Percentiles rank a stretch among this genome's conserved stretches.
Conservation (phyloP, 495 filamentous ascomycete species). For the Penicillium salamii region DNA sequence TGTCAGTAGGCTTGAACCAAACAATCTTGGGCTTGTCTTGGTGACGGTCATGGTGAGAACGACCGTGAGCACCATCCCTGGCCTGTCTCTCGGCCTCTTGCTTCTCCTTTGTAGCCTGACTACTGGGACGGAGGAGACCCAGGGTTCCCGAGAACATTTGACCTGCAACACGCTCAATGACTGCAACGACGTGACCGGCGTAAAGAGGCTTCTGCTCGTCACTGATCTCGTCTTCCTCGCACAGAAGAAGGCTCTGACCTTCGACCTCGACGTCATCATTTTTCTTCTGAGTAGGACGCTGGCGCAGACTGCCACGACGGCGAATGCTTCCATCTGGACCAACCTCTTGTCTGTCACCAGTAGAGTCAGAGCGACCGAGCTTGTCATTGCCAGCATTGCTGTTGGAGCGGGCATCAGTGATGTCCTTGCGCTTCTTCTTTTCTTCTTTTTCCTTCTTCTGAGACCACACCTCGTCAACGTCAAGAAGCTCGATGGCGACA, state of each 20-base stretch:
- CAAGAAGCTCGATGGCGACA: slow-evolving; percentile 92
- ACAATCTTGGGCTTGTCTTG: slow-evolving; percentile 99
- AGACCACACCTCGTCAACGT: slow-evolving; percentile 97
- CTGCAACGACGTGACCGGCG: slow-evolving; percentile 93
- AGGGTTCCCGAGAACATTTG: slow-evolving; percentile 99
- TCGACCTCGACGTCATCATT: slow-evolving; percentile 99
- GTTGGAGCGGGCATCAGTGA: slow-evolving; percentile 79
- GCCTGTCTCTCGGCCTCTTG: slow-evolving; percentile 94
- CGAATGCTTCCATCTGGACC: slow-evolving; percentile 77
- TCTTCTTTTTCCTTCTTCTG: slow-evolving; percentile 99
- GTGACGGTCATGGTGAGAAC: slow-evolving; percentile 76
- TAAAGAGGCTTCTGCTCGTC: slow-evolving; percentile 97
- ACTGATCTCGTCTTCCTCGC: slow-evolving; percentile 98
- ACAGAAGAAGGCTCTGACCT: slow-evolving; percentile 91
- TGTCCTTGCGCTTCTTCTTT: slow-evolving; percentile 99
- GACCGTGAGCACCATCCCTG: slow-evolving; percentile 75
- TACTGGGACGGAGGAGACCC: slow-evolving; percentile 89
- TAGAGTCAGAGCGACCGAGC: slow-evolving; percentile 60
- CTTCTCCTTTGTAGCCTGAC: slow-evolving; percentile 99
- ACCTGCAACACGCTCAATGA: slow-evolving; percentile 92
- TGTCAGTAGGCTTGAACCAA: slow-evolving; percentile 99
- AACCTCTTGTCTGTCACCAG: slow-evolving; percentile 61
- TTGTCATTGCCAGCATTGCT: slow-evolving; percentile 70
- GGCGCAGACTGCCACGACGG: slow-evolving; percentile 87
- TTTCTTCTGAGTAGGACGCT: slow-evolving; percentile 98